These are phyloP conservation scores for Phytophthora macrochlamydospora DNA, from an alignment of 352 stramenopile species.

Conservation along the genomic window DNA sequence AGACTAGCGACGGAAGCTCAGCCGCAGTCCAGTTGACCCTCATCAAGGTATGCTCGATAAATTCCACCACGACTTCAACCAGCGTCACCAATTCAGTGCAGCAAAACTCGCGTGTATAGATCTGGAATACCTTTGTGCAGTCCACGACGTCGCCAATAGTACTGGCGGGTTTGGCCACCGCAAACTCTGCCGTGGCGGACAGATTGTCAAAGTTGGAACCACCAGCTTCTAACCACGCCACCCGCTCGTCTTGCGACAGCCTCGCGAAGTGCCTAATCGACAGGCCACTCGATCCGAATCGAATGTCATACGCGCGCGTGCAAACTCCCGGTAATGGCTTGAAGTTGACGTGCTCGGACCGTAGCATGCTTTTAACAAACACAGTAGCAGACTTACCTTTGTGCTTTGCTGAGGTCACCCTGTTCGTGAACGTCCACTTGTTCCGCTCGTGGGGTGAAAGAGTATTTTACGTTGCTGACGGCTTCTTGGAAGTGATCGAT, in stretches of 20 bases:
- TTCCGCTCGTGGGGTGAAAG: slow-evolving; percentile 6
- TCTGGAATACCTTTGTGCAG: slow-evolving; percentile 2
- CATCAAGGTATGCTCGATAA: slow-evolving; percentile 2
- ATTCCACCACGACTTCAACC: slow-evolving; percentile 6
- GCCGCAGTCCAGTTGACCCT: slow-evolving; percentile 4
- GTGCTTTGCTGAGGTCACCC: neutral
- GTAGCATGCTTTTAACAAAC: neutral
- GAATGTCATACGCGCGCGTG: neutral
- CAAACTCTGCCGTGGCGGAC: slow-evolving; percentile 11
- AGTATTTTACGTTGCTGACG: slow-evolving; percentile 1
- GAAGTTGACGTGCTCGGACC: neutral
- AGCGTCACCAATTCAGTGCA: slow-evolving; percentile 1
- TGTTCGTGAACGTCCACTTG: slow-evolving; percentile 2
- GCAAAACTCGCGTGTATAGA: slow-evolving; percentile 7
- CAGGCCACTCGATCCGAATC: neutral
- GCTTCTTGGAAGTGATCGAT: neutral
- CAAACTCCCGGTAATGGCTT: neutral
- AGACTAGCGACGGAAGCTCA: slow-evolving; percentile 9
- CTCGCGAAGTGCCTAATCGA: neutral
- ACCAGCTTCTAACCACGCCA: neutral
- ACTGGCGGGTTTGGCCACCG: neutral
- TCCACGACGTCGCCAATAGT: slow-evolving; percentile 8
- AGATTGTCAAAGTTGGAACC: slow-evolving; percentile 11
- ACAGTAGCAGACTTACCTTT: slow-evolving; percentile 1
- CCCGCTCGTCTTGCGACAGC: neutral